These are phyloP conservation scores for Paraglomus brasilianum DNA, from an alignment of 192 early-diverging fungal genomes.

Conservation along the genomic window DNA sequence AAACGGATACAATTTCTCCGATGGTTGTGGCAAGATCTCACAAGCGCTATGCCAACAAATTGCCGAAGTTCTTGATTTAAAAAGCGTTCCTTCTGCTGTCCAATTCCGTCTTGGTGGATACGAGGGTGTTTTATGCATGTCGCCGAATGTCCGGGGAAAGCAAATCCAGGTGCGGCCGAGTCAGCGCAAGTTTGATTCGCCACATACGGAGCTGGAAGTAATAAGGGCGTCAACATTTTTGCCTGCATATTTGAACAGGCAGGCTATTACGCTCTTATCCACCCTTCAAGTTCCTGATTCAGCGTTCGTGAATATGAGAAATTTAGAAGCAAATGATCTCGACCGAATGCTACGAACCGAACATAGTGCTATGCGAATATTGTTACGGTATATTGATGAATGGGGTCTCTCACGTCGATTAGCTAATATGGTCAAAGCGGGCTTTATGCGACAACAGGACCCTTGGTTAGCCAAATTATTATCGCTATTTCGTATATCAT, in stretches of 20 bases:
- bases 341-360: conserved; percentile 41
- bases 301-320: conserved; percentile 52
- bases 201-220: conserved; percentile 54
- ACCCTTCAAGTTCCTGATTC: conserved; percentile 57
- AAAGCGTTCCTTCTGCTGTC: conserved; percentile 53
- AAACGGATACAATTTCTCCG: conserved; percentile 65
- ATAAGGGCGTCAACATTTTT: conserved; percentile 53
- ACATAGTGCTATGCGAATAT: conserved; percentile 35
- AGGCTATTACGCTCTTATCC: conserved; percentile 61
- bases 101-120: conserved; percentile 72
- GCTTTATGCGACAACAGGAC: conserved; percentile 45
- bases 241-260: conserved; percentile 60
- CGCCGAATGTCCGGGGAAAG: conserved; percentile 29
- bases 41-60: conserved; percentile 44
- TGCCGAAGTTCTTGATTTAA: conserved; percentile 40
- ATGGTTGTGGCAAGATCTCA: conserved; percentile 71
- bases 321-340: conserved; percentile 39
- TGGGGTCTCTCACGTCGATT: conserved; percentile 41
- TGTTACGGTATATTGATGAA: conserved; percentile 47
- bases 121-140: conserved; percentile 58
- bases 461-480: conserved; percentile 47
- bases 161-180: conserved; percentile 53
- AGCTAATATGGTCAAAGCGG: conserved; percentile 45
- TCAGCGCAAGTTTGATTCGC: conserved; percentile 60
- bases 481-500: conserved; percentile 42